Evolutionary conservation across 768 basidiomycete species (phyloP).

Genomic region (Collybiopsis confluens): DNA sequence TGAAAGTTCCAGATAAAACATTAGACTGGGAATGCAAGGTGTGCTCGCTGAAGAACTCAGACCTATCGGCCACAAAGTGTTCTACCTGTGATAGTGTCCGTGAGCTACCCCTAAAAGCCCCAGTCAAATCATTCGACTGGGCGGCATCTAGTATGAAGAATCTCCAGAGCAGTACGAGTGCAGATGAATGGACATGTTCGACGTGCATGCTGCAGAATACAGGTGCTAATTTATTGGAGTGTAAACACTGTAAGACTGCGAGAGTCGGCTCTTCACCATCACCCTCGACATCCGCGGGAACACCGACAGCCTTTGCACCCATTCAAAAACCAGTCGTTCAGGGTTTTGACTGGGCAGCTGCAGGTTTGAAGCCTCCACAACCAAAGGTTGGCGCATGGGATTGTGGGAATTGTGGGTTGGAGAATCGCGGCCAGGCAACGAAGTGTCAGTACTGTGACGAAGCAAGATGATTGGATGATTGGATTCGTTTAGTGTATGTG

Average conservation of each 20-base stretch:
- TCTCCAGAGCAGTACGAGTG: constrained; percentile 19
- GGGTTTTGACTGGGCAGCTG: constrained; percentile 35
- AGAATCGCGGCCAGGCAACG: constrained; percentile 2
- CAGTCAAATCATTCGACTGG: constrained; percentile 35
- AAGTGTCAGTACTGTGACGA: constrained; percentile 20
- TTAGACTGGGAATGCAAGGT: constrained; percentile 52
- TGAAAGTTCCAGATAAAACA: constrained; percentile 30
- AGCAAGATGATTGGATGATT: not conserved
- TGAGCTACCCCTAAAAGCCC: not conserved
- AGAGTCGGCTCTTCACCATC: not conserved
- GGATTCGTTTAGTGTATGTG: too few species aligned
- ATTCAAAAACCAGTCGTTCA: constrained; percentile 7
- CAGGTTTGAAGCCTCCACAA: constrained; percentile 24
- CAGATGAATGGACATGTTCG: constrained; percentile 39
- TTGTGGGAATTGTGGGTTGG: constrained; percentile 29
- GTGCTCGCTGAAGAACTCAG: constrained; percentile 50
- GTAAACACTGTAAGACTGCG: constrained; percentile 40
- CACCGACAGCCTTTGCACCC: not conserved
- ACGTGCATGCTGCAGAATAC: constrained; percentile 37
- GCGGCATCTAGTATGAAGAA: constrained; percentile 39
- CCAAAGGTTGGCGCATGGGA: constrained; percentile 27
- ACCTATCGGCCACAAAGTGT: constrained; percentile 43
- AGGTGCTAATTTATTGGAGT: constrained; percentile 37
- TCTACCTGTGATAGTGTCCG: constrained; percentile 43
- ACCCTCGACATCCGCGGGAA: not conserved